phyloP scores from a whole-genome alignment of 2,329 filamentous ascomycete species.

The Fusarium sulawesiense region DNA sequence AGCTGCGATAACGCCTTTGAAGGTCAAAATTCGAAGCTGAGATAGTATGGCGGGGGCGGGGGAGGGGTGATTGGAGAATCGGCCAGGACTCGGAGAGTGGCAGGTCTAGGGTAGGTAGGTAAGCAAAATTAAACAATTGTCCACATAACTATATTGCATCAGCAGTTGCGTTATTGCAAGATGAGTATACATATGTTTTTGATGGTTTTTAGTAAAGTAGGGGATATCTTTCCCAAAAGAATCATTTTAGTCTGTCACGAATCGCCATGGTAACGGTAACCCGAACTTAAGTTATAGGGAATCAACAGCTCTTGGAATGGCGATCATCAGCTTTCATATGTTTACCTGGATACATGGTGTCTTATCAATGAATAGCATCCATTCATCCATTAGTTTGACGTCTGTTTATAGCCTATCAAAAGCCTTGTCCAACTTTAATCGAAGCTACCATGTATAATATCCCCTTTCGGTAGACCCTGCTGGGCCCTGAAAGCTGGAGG shows the following conservation, averaged over 20 bases:
- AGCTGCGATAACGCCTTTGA: slow-evolving; percentile 36
- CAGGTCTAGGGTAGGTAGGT: slow-evolving; percentile 24
- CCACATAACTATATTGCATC: not conserved
- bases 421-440: slow-evolving; percentile 20
- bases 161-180: not conserved
- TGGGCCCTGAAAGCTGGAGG: not conserved
- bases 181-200: not conserved
- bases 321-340: not conserved
- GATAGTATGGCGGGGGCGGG: slow-evolving; percentile 43
- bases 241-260: not conserved
- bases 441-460: slow-evolving; percentile 1
- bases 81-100: not conserved
- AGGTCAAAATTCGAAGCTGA: slow-evolving; percentile 40
- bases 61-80: slow-evolving; percentile 32
- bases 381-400: slow-evolving; percentile 9
- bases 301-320: not conserved
- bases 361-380: too few species aligned
- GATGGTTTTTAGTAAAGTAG: not conserved
- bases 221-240: not conserved
- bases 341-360: not conserved
- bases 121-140: not conserved
- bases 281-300: not conserved
- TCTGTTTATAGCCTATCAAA: slow-evolving; percentile 27
- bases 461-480: slow-evolving; percentile 16
- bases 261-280: not conserved